These are phyloP conservation scores for Komagataella phaffii DNA, from an alignment of 805 yeast species.

Conservation along the genomic window DNA sequence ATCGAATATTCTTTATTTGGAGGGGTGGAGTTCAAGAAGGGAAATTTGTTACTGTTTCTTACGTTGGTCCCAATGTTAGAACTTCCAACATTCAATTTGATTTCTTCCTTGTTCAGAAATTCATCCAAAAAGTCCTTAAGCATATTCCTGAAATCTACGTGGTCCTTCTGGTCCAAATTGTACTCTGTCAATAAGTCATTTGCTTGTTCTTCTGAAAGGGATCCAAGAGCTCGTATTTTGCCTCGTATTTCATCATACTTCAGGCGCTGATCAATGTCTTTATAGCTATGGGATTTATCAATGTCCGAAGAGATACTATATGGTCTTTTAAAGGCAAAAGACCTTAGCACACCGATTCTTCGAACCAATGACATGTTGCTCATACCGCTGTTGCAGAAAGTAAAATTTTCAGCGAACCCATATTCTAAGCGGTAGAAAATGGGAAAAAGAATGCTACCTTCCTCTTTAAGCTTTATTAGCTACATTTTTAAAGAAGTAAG, in stretches of 20 bases:
- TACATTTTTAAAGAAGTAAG: too few species aligned
- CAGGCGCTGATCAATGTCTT: background rate
- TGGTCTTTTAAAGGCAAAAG: background rate
- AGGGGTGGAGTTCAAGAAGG: slow-evolving; percentile 50
- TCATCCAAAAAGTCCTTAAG: background rate
- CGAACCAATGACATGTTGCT: background rate
- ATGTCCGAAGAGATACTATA: background rate
- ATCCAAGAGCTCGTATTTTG: background rate
- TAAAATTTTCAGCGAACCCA: background rate
- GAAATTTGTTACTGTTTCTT: slow-evolving; percentile 22
- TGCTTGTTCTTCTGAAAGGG: background rate
- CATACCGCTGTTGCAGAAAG: background rate
- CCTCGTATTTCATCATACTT: background rate
- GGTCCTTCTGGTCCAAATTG: background rate
- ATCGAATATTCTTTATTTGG: slow-evolving; percentile 54
- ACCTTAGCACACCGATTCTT: background rate
- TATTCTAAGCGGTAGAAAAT: background rate
- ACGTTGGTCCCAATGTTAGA: background rate
- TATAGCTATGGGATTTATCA: background rate
- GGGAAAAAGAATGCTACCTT: background rate
- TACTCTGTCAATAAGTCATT: too few species aligned
- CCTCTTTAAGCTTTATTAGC: background rate
- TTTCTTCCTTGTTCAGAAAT: background rate
- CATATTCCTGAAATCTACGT: background rate
- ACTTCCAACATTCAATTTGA: background rate